Conservation (phyloP, 768 basidiomycete species). For the Phanerodontia chrysosporium region DNA sequence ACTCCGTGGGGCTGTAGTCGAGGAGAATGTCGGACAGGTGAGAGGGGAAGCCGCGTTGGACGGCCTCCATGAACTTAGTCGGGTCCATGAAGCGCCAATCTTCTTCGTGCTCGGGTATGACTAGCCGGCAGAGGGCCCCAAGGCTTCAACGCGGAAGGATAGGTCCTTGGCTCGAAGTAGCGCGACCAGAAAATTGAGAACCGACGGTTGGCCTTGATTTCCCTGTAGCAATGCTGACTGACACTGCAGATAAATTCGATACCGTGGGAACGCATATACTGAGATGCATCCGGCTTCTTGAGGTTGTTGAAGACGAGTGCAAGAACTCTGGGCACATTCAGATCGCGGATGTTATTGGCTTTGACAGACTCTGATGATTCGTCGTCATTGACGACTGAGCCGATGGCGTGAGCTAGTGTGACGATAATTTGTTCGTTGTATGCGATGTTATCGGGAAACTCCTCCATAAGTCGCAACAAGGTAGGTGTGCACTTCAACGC, state of each 20-base stretch:
- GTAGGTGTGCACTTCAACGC: conserved; percentile 33
- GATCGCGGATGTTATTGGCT: conserved; percentile 30
- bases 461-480: conserved; percentile 43
- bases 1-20: conserved; percentile 42
- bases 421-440: conserved; percentile 48
- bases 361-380: conserved; percentile 33
- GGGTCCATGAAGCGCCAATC: conserved; percentile 50
- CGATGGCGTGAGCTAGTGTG: conserved; percentile 49
- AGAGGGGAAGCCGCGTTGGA: conserved; percentile 39
- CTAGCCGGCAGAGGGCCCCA: conserved; percentile 53
- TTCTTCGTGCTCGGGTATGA: conserved; percentile 36
- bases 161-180: conserved; percentile 54
- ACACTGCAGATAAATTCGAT: conserved; percentile 41
- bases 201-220: conserved; percentile 38
- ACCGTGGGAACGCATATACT: conserved; percentile 48
- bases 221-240: conserved; percentile 40
- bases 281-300: conserved; percentile 38
- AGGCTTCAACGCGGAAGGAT: conserved; percentile 44
- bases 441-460: conserved; percentile 45
- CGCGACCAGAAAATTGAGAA: conserved; percentile 50
- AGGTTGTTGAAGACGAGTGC: conserved; percentile 38
- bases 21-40: conserved; percentile 44
- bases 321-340: conserved; percentile 32
- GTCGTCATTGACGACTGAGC: conserved; percentile 38
- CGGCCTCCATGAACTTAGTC: conserved; percentile 36